Conservation (phyloP, 148 eudicot species). For the Polygonum aviculare region DNA sequence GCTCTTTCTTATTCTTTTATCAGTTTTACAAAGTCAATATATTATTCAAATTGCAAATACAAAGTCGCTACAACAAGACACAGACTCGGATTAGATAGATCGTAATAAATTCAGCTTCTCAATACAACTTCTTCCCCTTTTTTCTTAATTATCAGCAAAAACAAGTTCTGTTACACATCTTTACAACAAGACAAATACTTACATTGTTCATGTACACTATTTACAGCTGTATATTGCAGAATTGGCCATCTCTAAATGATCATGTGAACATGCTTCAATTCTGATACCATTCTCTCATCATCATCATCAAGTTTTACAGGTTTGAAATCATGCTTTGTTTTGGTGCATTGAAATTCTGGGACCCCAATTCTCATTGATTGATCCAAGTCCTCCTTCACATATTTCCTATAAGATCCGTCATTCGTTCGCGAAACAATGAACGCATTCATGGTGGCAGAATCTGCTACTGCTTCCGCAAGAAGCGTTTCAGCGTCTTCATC, state of each 20-base stretch:
- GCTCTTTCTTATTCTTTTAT: neutral
- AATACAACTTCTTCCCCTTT: neutral
- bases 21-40: neutral
- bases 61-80: no score
- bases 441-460: neutral
- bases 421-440: neutral
- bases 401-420: neutral
- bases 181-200: neutral
- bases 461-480: neutral
- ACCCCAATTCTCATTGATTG: neutral
- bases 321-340: neutral
- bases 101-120: neutral
- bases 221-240: neutral
- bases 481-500: conserved; percentile 2
- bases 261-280: conserved; percentile 1
- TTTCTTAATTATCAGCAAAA: no score
- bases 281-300: neutral
- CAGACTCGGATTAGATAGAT: no score
- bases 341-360: neutral
- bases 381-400: neutral
- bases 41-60: neutral
- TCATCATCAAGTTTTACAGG: neutral
- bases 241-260: neutral
- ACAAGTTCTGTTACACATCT: neutral
- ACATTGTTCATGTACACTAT: neutral